Evolutionary conservation across 1,139 yeast species (phyloP), one percentile per base, ranked within the genome.

Genomic region (Sugiyamaella grinbergsii): DNA sequence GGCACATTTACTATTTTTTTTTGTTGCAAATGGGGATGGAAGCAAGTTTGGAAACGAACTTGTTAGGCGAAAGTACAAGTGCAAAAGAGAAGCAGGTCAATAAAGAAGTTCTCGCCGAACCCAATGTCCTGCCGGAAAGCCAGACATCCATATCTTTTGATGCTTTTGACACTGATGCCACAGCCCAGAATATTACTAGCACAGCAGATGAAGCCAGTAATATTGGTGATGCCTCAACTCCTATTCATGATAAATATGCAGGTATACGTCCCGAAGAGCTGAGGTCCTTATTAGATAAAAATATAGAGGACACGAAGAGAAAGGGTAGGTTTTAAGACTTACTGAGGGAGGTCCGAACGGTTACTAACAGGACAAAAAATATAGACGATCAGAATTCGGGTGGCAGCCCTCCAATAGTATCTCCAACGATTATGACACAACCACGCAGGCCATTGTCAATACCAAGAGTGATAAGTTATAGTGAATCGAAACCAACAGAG

Each of bases 221-320:
- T 33, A 26, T 37, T 22, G 48, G 36, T 18, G 19, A 31, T 36
- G 47, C 49, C 36, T 44, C 47, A 32, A 49, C 52, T 43, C 52
- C 52, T 24, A 49, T 45, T 19, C 47, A 49, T 36, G 48, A 42
- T 38, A 42, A 49, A 42, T 49, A 42, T 38, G 48, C 52, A 38
- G 47, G 51, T 26, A 43, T 43, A 34, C 47, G 47, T 36, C 47
- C 47, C 36, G 47, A 43, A 26, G 47, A 43, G 26, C 41, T 43
- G 32, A 34, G 34, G 26, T 34, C 41, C 18, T 23, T 43, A 38
- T 24, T 43, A 22, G 41, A 43, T 36, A 34, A 43, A 22, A 42
- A 42, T 15, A 18, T 42, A 33, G 47, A 34, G 15, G 36, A 36
- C 24, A 11, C 45, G 6, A 41, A 33, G 16, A 13, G 37, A 19